A percentile compares a stretch with the other conserved stretches of the same genome.
Evolutionary conservation across 2,329 filamentous ascomycete species (phyloP).

Genomic region (Aspergillus udagawae): DNA sequence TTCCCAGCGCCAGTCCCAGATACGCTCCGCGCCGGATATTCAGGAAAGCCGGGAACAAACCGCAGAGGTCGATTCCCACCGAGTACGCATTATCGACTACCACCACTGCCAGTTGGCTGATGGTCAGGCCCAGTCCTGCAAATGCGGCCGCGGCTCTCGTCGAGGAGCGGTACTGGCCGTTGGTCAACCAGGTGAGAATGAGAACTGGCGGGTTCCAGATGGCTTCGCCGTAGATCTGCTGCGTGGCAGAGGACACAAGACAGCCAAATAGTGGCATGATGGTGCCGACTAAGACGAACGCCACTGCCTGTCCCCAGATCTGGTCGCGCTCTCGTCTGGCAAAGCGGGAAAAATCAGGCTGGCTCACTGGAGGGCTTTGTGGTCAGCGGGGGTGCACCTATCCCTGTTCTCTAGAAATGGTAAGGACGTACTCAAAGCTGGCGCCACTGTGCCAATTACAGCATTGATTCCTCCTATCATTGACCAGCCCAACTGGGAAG

Average conservation of each 20-base stretch:
- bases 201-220: conserved; percentile 24
- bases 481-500: conserved; percentile 15
- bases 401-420: conserved; percentile 3
- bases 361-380: conserved; percentile 15
- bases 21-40: conserved; percentile 55
- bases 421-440: conserved; percentile 5
- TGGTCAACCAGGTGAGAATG: conserved; percentile 16
- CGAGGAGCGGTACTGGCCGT: conserved; percentile 16
- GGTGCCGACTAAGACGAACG: conserved; percentile 20
- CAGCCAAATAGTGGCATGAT: conserved; percentile 24
- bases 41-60: conserved; percentile 50
- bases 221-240: conserved; percentile 20
- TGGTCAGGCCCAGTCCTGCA: conserved; percentile 18
- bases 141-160: conserved; percentile 23
- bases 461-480: conserved; percentile 26
- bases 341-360: conserved; percentile 31
- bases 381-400: conserved; percentile 1
- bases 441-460: conserved; percentile 28
- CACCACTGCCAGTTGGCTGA: conserved; percentile 25
- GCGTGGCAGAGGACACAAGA: conserved; percentile 26
- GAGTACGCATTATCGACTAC: conserved; percentile 23
- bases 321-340: conserved; percentile 19
- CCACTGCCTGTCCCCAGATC: conserved; percentile 21
- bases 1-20: conserved; percentile 38
- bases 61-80: conserved; percentile 53